A percentile compares a stretch with the other conserved stretches of the same genome.
phyloP scores from a whole-genome alignment of 108 stramenopile genomes.

The Nitzschia palea region DNA sequence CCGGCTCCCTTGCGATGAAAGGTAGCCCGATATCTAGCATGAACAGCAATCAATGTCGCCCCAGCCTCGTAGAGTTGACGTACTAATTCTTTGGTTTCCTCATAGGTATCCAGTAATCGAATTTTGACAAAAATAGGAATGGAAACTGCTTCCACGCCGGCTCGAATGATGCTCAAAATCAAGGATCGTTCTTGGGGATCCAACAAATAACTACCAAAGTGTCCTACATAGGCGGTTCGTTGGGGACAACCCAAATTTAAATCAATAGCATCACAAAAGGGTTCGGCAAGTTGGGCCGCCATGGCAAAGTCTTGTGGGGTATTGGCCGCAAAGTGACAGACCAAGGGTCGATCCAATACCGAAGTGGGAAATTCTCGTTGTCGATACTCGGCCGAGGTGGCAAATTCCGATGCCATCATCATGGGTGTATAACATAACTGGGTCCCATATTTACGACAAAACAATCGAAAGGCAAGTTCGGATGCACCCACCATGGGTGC shows the following conservation, averaged over 20 bases:
- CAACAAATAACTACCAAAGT: constrained; percentile 89
- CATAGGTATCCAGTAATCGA: constrained; percentile 80
- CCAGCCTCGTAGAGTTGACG: constrained; percentile 80
- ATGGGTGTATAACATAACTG: constrained; percentile 96
- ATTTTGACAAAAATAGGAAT: constrained; percentile 92
- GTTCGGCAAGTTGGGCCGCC: constrained; percentile 59
- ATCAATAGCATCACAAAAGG: constrained; percentile 87
- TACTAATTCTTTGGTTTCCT: constrained; percentile 76
- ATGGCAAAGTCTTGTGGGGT: constrained; percentile 65
- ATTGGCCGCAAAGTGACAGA: constrained; percentile 90
- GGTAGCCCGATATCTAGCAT: constrained; percentile 84
- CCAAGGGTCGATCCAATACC: constrained; percentile 87
- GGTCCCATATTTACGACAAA: constrained; percentile 94
- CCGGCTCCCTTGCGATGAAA: constrained; percentile 83
- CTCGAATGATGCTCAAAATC: constrained; percentile 69
- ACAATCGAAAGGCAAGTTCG: constrained; percentile 86
- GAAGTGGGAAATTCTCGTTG: constrained; percentile 73
- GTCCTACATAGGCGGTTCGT: constrained; percentile 90
- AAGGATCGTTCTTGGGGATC: constrained; percentile 72
- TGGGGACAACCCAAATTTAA: constrained; percentile 95
- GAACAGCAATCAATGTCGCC: constrained; percentile 87
- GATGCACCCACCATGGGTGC: constrained; percentile 98
- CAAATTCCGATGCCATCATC: constrained; percentile 86
- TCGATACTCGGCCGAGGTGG: constrained; percentile 50
- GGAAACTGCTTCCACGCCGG: constrained; percentile 49